These are phyloP conservation scores for Aureobasidium leucospermi DNA, from an alignment of 2,329 filamentous ascomycete species.

Conservation along the genomic window DNA sequence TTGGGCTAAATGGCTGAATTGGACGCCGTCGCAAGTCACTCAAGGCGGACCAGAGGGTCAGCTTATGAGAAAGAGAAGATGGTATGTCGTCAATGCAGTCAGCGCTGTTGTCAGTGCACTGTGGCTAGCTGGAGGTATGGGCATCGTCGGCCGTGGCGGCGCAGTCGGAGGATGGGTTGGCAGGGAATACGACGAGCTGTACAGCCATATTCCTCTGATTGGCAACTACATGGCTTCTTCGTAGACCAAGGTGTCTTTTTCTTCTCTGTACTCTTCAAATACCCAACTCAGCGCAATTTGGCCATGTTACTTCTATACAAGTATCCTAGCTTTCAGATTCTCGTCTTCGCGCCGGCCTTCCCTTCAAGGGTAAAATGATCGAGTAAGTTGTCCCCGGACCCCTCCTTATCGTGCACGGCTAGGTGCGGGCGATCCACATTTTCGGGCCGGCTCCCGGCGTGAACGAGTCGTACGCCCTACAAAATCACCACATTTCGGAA, in stretches of 20 bases:
- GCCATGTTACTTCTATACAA: background rate
- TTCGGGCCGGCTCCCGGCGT: background rate
- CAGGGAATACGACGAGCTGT: conserved; percentile 70
- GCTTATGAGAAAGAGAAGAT: conserved; percentile 54
- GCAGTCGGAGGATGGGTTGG: conserved; percentile 69
- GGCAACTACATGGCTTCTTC: conserved; percentile 37
- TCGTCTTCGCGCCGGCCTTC: background rate
- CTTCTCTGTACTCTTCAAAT: background rate
- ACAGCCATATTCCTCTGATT: conserved; percentile 51
- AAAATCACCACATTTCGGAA: background rate
- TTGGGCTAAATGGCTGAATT: conserved; percentile 70
- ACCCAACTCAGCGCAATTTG: background rate
- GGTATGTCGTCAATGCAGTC: conserved; percentile 64
- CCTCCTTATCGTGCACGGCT: conserved; percentile 4
- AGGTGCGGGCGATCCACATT: background rate
- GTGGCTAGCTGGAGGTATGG: conserved; percentile 79
- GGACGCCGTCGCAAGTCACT: conserved; percentile 50
- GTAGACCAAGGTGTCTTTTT: background rate
- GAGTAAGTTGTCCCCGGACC: background rate
- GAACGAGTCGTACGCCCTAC: background rate
- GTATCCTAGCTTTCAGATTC: background rate
- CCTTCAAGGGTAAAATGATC: background rate
- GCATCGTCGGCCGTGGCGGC: conserved; percentile 67
- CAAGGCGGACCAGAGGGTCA: conserved; percentile 42
- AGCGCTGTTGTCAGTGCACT: conserved; percentile 51